Evolutionary conservation across 805 yeast species (phyloP).

Genomic region (Vanderwaltozyma yarrowii): DNA sequence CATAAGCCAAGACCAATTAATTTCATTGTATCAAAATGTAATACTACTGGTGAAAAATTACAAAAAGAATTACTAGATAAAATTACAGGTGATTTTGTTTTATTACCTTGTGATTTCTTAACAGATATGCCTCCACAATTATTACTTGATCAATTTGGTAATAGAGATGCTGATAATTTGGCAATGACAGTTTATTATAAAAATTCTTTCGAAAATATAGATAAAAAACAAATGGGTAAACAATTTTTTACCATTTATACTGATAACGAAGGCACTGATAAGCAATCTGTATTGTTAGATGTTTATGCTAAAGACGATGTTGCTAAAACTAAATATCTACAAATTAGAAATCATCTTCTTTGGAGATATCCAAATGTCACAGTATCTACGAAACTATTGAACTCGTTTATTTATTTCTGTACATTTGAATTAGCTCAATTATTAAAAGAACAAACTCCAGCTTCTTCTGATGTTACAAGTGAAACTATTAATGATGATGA

Average conservation of each 20-base stretch:
- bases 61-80: constrained; percentile 36
- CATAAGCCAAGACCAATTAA: constrained; percentile 32
- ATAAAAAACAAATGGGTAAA: constrained; percentile 47
- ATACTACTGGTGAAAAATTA: constrained; percentile 54
- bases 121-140: constrained; percentile 89
- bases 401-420: constrained; percentile 63
- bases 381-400: constrained; percentile 66
- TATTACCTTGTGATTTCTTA: constrained; percentile 88
- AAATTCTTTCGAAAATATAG: constrained; percentile 63
- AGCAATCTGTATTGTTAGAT: constrained; percentile 47
- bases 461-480: constrained; percentile 4
- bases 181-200: constrained; percentile 72
- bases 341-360: constrained; percentile 73
- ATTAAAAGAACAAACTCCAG: constrained; percentile 23
- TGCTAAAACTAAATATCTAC: constrained; percentile 58
- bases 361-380: constrained; percentile 80
- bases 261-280: constrained; percentile 32
- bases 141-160: constrained; percentile 73
- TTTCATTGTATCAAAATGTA: constrained; percentile 36
- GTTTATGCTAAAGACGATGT: constrained; percentile 59
- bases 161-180: constrained; percentile 52
- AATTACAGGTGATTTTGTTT: constrained; percentile 48
- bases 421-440: constrained; percentile 43
- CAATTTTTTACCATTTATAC: constrained; percentile 60
- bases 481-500: constrained; percentile 9